phyloP scores from a whole-genome alignment of 2,329 filamentous ascomycete species.

The Talaromyces sp. region DNA sequence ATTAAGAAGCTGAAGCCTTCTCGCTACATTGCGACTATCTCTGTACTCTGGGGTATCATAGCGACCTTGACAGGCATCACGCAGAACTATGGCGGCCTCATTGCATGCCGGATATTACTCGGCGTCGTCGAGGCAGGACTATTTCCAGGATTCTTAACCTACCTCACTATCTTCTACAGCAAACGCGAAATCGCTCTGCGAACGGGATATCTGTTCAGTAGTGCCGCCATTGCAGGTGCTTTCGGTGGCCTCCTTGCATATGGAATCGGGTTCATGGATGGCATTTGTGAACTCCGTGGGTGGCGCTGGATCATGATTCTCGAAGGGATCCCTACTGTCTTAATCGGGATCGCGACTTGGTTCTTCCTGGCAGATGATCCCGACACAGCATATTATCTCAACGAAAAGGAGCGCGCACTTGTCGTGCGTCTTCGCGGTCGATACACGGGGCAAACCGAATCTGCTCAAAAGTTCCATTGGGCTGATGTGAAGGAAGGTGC shows the following conservation, averaged over 20 bases:
- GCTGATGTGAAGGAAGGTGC: conserved; percentile 68
- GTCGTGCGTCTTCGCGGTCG: conserved; percentile 54
- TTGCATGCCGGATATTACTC: conserved; percentile 70
- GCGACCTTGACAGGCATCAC: conserved; percentile 64
- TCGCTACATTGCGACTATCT: conserved; percentile 57
- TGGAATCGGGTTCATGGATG: conserved; percentile 73
- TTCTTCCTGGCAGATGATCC: conserved; percentile 68
- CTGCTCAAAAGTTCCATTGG: conserved; percentile 59
- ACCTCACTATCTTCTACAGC: conserved; percentile 76
- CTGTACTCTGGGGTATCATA: conserved; percentile 62
- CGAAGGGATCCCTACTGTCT: conserved; percentile 60
- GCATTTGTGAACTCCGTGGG: conserved; percentile 62
- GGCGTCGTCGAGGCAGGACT: conserved; percentile 71
- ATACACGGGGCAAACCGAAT: conserved; percentile 53
- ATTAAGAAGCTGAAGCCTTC: conserved; percentile 65
- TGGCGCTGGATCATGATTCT: conserved; percentile 72
- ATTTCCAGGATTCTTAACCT: conserved; percentile 69
- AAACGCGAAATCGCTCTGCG: conserved; percentile 72
- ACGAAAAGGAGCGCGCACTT: conserved; percentile 61
- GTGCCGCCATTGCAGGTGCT: conserved; percentile 70
- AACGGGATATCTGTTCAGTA: conserved; percentile 69
- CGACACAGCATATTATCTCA: conserved; percentile 65
- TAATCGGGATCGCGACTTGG: conserved; percentile 59
- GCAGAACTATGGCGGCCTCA: conserved; percentile 64
- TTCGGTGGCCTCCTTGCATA: conserved; percentile 74